Conservation (phyloP, 148 eudicot genomes). For the Pouteria glomerata region DNA sequence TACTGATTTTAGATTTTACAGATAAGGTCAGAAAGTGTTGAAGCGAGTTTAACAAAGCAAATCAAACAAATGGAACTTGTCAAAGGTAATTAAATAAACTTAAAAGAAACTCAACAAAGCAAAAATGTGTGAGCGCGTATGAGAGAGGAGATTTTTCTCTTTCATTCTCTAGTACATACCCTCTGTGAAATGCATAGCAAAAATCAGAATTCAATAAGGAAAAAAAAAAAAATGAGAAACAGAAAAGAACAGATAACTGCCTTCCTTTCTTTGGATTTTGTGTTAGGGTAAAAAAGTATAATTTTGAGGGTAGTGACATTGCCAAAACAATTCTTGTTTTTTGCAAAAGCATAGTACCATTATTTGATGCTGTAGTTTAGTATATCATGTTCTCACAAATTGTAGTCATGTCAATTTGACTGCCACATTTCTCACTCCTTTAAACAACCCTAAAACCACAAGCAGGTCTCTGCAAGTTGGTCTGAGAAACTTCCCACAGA, state of each 20-base stretch:
- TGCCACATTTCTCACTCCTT: background rate
- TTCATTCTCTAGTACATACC: too few species aligned
- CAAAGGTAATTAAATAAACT: background rate
- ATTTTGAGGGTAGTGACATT: background rate
- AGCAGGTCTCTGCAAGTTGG: background rate
- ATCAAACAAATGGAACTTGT: background rate
- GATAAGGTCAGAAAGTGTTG: background rate
- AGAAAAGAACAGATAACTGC: background rate
- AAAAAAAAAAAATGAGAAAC: background rate
- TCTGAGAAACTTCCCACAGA: background rate
- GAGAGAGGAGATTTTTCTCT: too few species aligned
- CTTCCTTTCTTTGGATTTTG: background rate
- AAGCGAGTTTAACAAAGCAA: background rate
- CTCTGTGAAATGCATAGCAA: too few species aligned
- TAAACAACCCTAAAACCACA: background rate
- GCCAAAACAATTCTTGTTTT: background rate
- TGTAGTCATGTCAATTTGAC: background rate
- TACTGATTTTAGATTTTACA: too few species aligned
- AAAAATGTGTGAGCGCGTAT: too few species aligned
- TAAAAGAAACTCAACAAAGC: background rate
- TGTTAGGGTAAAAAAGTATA: background rate
- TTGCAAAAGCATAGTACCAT: background rate
- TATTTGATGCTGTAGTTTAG: background rate
- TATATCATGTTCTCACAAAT: background rate
- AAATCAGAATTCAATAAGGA: too few species aligned